Evolutionary conservation across 495 filamentous ascomycete genomes (phyloP).

Genomic region (Staphylotrichum tortipilum): DNA sequence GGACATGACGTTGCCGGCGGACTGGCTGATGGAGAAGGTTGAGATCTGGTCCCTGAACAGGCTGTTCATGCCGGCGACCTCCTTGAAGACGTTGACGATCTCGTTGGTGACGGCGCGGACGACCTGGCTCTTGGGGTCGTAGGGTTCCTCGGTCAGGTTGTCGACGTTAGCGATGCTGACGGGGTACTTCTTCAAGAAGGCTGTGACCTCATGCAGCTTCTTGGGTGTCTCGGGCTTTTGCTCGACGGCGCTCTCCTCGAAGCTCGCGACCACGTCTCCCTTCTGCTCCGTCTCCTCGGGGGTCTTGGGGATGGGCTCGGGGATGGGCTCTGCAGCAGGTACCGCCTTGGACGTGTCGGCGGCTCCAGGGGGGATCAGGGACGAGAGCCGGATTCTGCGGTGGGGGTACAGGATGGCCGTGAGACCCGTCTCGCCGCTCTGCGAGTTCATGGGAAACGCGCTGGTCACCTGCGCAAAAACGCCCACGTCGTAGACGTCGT

Average conservation of each 20-base stretch:
- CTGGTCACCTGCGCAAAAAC: constrained; percentile 98
- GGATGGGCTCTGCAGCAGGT: constrained; percentile 35
- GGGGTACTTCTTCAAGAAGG: constrained; percentile 81
- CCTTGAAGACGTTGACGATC: constrained; percentile 97
- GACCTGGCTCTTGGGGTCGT: constrained; percentile 77
- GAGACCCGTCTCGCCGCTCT: constrained; percentile 65
- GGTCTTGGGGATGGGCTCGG: constrained; percentile 48
- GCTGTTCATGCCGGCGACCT: constrained; percentile 84
- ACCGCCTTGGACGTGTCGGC: constrained; percentile 33
- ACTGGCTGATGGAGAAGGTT: constrained; percentile 91
- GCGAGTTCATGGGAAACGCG: constrained; percentile 61
- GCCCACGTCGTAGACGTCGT: constrained; percentile 89
- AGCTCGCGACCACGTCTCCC: constrained; percentile 94
- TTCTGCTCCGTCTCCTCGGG: constrained; percentile 45
- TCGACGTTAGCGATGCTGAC: constrained; percentile 93
- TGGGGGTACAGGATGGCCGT: constrained; percentile 95
- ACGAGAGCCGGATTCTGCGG: constrained; percentile 82
- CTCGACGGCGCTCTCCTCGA: constrained; percentile 67
- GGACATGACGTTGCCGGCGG: constrained; percentile 84
- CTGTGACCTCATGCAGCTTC: constrained; percentile 72
- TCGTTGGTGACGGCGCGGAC: constrained; percentile 90
- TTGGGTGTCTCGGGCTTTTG: constrained; percentile 36
- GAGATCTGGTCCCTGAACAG: constrained; percentile 98
- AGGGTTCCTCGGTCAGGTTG: constrained; percentile 78
- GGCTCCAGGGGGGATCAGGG: constrained; percentile 56